phyloP scores from a whole-genome alignment of 176 grass and related monocot genomes.

The Aegilops speltoides region DNA sequence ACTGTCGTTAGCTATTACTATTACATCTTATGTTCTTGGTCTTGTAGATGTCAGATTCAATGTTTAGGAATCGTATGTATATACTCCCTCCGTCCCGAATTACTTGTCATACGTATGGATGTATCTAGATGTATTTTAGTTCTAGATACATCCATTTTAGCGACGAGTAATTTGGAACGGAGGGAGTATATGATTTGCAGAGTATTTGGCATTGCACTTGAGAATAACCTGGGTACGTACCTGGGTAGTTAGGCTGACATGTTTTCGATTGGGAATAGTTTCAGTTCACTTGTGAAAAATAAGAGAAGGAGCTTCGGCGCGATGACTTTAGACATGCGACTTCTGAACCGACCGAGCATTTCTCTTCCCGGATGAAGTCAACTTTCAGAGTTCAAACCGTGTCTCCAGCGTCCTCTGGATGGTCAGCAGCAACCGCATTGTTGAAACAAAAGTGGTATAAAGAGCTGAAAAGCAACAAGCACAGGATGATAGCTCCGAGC shows the following conservation, averaged over 20 bases:
- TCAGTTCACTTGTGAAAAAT: not conserved
- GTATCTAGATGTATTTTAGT: too few relatives aligned
- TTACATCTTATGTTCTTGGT: not conserved
- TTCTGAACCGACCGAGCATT: not conserved
- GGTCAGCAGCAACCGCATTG: not conserved
- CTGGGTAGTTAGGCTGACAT: not conserved
- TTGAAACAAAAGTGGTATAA: not conserved
- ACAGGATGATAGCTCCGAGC: constrained; percentile 89
- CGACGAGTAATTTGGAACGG: too few relatives aligned
- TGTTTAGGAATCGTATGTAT: not conserved
- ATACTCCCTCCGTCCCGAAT: not conserved
- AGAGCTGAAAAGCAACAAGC: not conserved
- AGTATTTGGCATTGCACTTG: not conserved
- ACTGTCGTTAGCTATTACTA: not conserved
- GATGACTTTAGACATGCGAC: not conserved
- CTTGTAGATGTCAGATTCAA: constrained; percentile 8
- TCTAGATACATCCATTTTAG: too few relatives aligned
- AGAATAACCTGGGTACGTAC: not conserved
- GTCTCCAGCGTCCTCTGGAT: not conserved
- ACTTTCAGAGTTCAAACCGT: not conserved
- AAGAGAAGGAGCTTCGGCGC: not conserved
- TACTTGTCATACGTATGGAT: too few relatives aligned
- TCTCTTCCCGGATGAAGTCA: not conserved
- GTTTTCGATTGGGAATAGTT: not conserved
- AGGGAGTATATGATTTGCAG: not conserved